Conservation (phyloP, 257 asterid species). For the Pogostemon cablin region DNA sequence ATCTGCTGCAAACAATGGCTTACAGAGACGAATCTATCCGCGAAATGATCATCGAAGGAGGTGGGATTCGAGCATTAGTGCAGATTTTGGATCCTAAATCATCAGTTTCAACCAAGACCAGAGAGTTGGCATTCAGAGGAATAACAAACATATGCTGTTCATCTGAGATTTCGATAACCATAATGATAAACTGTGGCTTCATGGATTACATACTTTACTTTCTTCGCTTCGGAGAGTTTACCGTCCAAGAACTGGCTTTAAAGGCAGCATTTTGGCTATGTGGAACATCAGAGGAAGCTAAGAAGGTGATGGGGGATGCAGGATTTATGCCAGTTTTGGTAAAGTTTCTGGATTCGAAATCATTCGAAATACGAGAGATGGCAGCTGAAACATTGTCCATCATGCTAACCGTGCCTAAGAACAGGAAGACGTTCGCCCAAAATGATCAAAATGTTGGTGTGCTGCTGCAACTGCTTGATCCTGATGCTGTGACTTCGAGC, state of each 20-base stretch:
- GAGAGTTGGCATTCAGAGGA: slow-evolving; percentile 75
- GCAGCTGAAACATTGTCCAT: slow-evolving; percentile 78
- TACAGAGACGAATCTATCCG: slow-evolving; percentile 62
- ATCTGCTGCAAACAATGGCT: slow-evolving; percentile 73
- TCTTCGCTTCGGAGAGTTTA: slow-evolving; percentile 61
- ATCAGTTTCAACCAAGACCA: slow-evolving; percentile 55
- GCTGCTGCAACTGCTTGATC: slow-evolving; percentile 76
- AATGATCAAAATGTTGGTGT: slow-evolving; percentile 64
- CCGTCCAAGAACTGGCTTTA: slow-evolving; percentile 72
- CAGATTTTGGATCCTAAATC: slow-evolving; percentile 67
- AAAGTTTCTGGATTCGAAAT: slow-evolving; percentile 66
- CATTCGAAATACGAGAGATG: slow-evolving; percentile 69
- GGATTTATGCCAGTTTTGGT: slow-evolving; percentile 83
- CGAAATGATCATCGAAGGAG: slow-evolving; percentile 56
- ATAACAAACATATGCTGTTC: slow-evolving; percentile 63
- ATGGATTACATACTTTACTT: slow-evolving; percentile 68
- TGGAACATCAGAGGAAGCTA: slow-evolving; percentile 77
- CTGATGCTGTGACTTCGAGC: slow-evolving; percentile 54
- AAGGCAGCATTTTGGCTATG: slow-evolving; percentile 86
- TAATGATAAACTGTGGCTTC: slow-evolving; percentile 52
- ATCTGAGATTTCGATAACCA: slow-evolving; percentile 39
- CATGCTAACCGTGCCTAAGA: slow-evolving; percentile 68
- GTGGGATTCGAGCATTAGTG: slow-evolving; percentile 65
- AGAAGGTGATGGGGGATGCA: slow-evolving; percentile 86
- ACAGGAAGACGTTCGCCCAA: slow-evolving; percentile 71